Base-by-base conservation (phyloP, 805 yeast genomes). In the Wickerhamomyces silvicola region DNA sequence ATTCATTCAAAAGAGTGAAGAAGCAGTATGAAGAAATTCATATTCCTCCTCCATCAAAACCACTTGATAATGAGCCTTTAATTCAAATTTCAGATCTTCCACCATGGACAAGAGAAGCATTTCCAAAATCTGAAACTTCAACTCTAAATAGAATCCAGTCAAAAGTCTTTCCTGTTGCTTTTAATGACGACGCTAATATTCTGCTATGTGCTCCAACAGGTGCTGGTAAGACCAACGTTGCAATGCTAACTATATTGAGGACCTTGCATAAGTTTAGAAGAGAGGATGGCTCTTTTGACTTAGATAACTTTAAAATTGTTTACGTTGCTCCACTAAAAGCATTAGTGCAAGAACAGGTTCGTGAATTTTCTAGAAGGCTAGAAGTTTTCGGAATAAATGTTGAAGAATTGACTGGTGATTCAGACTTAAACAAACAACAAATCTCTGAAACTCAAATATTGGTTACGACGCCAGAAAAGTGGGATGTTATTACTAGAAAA, bases 211-310 rank as follows among this genome's bases (percentile, higher is more conserved):
- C 98, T 1, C 98, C 98, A 6, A 90, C 98, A 0, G 98, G 98
- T 62, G 96, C 96, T 3, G 98, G 98, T 62, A 90, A 90, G 54
- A 90, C 98, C 15, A 92, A 92, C 54, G 95, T 92, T 18, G 99
- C 99, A 0, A 74, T 92, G 78, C 58, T 92, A 28, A 66, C 95
- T 0, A 68, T 84, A 5, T 61, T 88, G n/a, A 60, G 80, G 30
- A 64, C 81, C 0, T 52, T 88, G 14, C 60, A 72, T 0, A 68
- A 78, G 29, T 72, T 59, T 50, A 61, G 80, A 46, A 59, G 66
- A 28, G 48, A 48, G 5, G 60, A 66, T 18, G 81, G 79, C 0
- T 57, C 64, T n/a, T 54, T 85, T 9, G 62, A 67, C 16, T 43
- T 77, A 16, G 59, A 70, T 16, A 66, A 68, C 7, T 79, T 83